Evolutionary conservation across 2,329 filamentous ascomycete genomes (phyloP).

Genomic region (Diaporthe citrichinensis): DNA sequence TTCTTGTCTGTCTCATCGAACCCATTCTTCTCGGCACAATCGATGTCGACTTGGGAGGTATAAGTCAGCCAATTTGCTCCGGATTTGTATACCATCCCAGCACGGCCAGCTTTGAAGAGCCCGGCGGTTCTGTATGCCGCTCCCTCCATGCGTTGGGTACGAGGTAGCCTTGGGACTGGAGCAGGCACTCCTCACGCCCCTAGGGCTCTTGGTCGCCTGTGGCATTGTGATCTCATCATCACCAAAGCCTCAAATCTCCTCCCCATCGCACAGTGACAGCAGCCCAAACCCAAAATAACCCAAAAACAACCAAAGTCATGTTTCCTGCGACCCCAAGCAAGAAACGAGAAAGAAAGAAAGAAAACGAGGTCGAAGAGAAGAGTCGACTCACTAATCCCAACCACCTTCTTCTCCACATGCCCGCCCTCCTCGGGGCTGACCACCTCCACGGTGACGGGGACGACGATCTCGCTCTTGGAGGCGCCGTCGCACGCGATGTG

Average conservation of each 20-base stretch:
- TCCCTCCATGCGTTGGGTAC: no score
- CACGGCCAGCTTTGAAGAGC: neutral
- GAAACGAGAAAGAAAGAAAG: neutral
- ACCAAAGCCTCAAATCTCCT: neutral
- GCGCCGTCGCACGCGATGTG: slow-evolving; percentile 87
- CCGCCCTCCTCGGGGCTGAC: slow-evolving; percentile 48
- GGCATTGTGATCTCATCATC: neutral
- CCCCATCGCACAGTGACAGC: neutral
- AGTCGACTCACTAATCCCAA: slow-evolving; percentile 49
- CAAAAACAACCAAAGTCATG: neutral
- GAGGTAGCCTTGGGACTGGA: neutral
- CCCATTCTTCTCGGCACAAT: slow-evolving; percentile 76
- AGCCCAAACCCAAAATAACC: no score
- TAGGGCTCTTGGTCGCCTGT: neutral
- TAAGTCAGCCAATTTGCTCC: neutral
- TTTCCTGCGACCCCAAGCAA: no score
- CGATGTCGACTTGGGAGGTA: slow-evolving; percentile 72
- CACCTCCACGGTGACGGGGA: slow-evolving; percentile 71
- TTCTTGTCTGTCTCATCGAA: slow-evolving; percentile 78
- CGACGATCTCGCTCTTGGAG: slow-evolving; percentile 85
- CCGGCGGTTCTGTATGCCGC: neutral
- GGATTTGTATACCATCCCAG: neutral
- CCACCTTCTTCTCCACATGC: slow-evolving; percentile 59
- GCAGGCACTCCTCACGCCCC: no score
- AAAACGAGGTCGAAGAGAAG: neutral